Base-by-base conservation (phyloP, 2,329 filamentous ascomycete genomes). In the Cladophialophora bantiana region DNA sequence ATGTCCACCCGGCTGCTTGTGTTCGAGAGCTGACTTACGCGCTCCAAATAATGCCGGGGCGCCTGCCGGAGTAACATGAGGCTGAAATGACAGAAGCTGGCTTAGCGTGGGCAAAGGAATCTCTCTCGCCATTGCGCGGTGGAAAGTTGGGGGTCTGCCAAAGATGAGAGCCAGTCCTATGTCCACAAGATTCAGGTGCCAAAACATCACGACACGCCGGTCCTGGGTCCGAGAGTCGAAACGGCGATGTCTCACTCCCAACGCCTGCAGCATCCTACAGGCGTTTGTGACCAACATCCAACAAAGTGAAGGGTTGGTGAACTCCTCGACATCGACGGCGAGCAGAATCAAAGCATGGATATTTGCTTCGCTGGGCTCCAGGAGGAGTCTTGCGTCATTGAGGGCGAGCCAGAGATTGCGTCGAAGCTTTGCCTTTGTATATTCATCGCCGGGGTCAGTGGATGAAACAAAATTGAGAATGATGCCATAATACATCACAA, bases 401-500 rank as follows among this genome's bases (percentile, higher is more conserved):
- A 57, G 54, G 18, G 54, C 54, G 54, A 57, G 54, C 54, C 13
- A 26, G 54, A 57, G 54, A 40, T 60, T 60, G 10, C 18, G 34
- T 34, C 58, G 35, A 60, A 60, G 58, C 58, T 48, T 60, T 50
- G 35, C 38, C 50, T 60, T 60, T 60, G 58, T 60, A 26, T 38
- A 3, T 60, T 60, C 58, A 38, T 60, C 38, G 38, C 12, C 13
- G 9, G 58, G 58, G 9, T 61, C 58, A 52, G 58, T 53, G 20
- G 18, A 50, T 18, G 42, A 52, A 35, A 61, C 58, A 40, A 61
- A 13, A 42, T 45, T 35, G 42, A 61, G 58, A 13, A 53, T 61
- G 58, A 52, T 48, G 15, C 58, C 48, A 53, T 61, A 61, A 53
- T 61, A 61, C 58, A 61, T 61, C 15, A 61, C 58, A 7, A 61